Conservation (phyloP, 176 grass and related monocot species). For the Oryza coarctata region DNA sequence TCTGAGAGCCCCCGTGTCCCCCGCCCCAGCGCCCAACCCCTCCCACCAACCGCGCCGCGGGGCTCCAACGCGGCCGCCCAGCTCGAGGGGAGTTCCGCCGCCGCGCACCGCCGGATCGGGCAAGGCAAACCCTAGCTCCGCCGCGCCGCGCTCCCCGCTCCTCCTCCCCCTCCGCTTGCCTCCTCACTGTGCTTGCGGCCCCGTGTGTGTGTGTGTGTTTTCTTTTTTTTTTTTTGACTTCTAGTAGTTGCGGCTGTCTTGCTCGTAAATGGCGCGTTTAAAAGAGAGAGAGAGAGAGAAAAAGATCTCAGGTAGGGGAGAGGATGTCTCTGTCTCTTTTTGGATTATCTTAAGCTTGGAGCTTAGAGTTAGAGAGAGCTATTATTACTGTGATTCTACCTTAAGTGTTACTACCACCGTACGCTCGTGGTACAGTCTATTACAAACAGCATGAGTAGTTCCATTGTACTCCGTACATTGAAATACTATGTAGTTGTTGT, state of each 20-base stretch:
- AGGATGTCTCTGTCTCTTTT: not conserved
- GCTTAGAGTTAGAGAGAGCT: not conserved
- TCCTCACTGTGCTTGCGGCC: constrained; percentile 21
- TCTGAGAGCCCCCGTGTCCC: constrained; percentile 43
- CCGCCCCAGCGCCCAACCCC: constrained; percentile 21
- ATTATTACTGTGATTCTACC: constrained; percentile 25
- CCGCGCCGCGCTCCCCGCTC: not conserved
- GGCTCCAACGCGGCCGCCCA: not conserved
- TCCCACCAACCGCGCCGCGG: not conserved
- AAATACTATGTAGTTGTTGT: not conserved
- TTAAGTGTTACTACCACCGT: not conserved
- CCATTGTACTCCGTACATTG: not conserved
- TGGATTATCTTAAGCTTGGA: constrained; percentile 33
- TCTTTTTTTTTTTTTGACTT: not conserved
- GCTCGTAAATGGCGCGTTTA: constrained; percentile 26
- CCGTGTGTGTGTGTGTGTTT: not conserved
- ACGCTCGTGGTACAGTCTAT: not conserved
- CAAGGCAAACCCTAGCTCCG: constrained; percentile 71
- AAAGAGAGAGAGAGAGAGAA: no score
- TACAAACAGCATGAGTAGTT: not conserved
- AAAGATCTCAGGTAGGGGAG: not conserved
- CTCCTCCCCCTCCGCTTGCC: not conserved
- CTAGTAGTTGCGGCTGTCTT: constrained; percentile 40
- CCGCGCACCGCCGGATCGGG: constrained; percentile 34
- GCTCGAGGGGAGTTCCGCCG: not conserved